Evolutionary conservation across 2,329 filamentous ascomycete genomes (phyloP).

Genomic region (Calonectria ilicicola): DNA sequence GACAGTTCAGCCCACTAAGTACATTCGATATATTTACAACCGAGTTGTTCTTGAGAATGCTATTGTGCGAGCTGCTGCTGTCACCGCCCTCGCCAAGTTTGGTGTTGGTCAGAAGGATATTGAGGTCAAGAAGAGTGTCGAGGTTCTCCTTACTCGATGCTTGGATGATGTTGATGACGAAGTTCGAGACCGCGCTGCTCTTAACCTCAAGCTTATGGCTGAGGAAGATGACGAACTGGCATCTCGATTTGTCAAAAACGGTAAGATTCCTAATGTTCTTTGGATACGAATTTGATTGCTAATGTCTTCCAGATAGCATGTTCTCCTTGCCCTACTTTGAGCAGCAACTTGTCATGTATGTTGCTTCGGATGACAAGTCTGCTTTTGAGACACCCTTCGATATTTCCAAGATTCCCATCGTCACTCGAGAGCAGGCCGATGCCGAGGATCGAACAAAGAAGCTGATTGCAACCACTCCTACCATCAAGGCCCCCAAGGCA

Average conservation of each 20-base stretch:
- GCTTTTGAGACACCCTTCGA: slow-evolving; percentile 91
- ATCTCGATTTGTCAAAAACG: slow-evolving; percentile 90
- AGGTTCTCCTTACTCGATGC: slow-evolving; percentile 91
- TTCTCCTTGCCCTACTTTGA: slow-evolving; percentile 95
- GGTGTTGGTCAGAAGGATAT: slow-evolving; percentile 96
- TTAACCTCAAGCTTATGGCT: slow-evolving; percentile 92
- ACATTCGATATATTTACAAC: slow-evolving; percentile 99
- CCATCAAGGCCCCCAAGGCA: slow-evolving; percentile 90
- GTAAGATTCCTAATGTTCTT: too few relatives aligned
- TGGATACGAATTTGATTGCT: too few relatives aligned
- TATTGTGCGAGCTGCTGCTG: slow-evolving; percentile 92
- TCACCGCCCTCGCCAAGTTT: slow-evolving; percentile 96
- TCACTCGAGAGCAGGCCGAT: slow-evolving; percentile 94
- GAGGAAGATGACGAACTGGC: slow-evolving; percentile 93
- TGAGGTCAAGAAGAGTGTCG: slow-evolving; percentile 95
- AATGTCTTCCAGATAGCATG: slow-evolving; percentile 72
- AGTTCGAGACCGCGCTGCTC: slow-evolving; percentile 92
- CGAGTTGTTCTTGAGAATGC: slow-evolving; percentile 97
- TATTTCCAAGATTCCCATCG: slow-evolving; percentile 88
- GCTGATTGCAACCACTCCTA: slow-evolving; percentile 90
- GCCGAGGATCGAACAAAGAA: slow-evolving; percentile 98
- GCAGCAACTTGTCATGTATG: slow-evolving; percentile 97
- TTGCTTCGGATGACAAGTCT: slow-evolving; percentile 89
- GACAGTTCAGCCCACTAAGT: slow-evolving; percentile 96
- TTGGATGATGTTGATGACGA: slow-evolving; percentile 98